Evolutionary conservation across 495 filamentous ascomycete species (phyloP).

Genomic region (Aspergillus incahuasiensis): DNA sequence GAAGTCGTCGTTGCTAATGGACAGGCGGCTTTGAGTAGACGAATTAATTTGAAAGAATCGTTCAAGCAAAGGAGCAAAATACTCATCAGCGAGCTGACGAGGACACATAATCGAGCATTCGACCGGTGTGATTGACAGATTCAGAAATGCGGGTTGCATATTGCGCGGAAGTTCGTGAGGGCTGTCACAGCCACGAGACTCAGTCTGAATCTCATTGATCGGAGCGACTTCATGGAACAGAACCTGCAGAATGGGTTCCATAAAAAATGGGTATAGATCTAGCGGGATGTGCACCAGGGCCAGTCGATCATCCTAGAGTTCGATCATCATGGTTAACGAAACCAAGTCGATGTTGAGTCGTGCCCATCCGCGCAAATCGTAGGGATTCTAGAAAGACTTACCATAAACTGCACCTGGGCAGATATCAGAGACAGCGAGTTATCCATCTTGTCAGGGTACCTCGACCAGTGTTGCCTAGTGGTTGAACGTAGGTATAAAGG

Average conservation of each 20-base stretch:
- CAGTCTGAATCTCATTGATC: constrained; percentile 22
- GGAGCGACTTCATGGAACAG: constrained; percentile 60
- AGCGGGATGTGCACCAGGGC: constrained; percentile 90
- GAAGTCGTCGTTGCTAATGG: constrained; percentile 77
- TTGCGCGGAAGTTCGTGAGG: constrained; percentile 31
- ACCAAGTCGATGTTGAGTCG: constrained; percentile 1
- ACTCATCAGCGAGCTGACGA: constrained; percentile 58
- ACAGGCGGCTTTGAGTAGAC: constrained; percentile 47
- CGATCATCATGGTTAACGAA: constrained; percentile 14
- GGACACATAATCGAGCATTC: constrained; percentile 94
- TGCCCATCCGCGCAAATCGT: not conserved
- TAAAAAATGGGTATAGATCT: constrained; percentile 70
- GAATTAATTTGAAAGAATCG: constrained; percentile 30
- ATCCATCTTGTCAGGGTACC: constrained; percentile 33
- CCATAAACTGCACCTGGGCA: constrained; percentile 54
- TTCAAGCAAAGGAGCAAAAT: constrained; percentile 68
- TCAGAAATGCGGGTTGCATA: constrained; percentile 71
- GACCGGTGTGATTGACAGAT: constrained; percentile 86
- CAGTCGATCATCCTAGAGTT: constrained; percentile 72
- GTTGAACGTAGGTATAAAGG: not conserved
- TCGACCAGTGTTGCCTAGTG: constrained; percentile 2
- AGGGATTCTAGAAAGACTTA: constrained; percentile 15
- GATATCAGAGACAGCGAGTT: constrained; percentile 47
- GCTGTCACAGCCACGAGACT: constrained; percentile 30
- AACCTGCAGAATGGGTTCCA: constrained; percentile 80